Base-by-base conservation (phyloP, 192 early-diverging fungal species). In the Coemansia sp. region DNA sequence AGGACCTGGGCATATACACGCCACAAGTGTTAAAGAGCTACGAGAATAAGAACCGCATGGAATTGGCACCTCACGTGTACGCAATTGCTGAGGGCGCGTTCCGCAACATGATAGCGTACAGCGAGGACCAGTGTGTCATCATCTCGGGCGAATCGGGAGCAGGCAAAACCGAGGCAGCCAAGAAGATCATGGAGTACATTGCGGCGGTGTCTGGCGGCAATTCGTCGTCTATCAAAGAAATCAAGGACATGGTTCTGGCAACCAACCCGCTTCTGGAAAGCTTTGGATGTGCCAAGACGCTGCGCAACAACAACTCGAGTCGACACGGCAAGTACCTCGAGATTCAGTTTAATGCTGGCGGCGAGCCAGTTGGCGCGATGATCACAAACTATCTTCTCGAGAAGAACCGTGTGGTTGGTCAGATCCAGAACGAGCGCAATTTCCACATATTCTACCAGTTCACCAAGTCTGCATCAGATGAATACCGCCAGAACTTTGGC, bases 291-390 rank as follows among this genome's bases (percentile, higher is more conserved):
- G 97, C 97, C 60, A 99, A 99, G 74, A 99, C 97, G 0, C 75
- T 99, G 57, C 87, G 94, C 63, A 99, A 99, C 83, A 96, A 98
- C 83, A 99, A 99, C 74, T 97, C 95, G 15, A 93, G 90, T 87
- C 90, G 97, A 48, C 96, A 97, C 69, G 96, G 97, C 44, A 99
- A 99, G 79, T 99, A 99, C 71, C 88, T 99, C 64, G 97, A 99
- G 80, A 98, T 99, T 75, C 91, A 95, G 74, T 99, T 99, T 72
- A 94, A 91, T 69, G 64, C 83, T 5, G 86, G 91, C 60, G 96
- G 94, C 42, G 91, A 94, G 60, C 97, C 97, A 22, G 89, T 94
- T 40, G 97, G 97, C 51, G 97, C 96, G 21, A 88, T 94, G 60
- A 97, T 99, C 64, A 95, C 94, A 56, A 99, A 99, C 81, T 98